A percentile compares a stretch with the other conserved stretches of the same genome.
Conservation (phyloP, 495 filamentous ascomycete genomes). For the Penicillium lividum region DNA sequence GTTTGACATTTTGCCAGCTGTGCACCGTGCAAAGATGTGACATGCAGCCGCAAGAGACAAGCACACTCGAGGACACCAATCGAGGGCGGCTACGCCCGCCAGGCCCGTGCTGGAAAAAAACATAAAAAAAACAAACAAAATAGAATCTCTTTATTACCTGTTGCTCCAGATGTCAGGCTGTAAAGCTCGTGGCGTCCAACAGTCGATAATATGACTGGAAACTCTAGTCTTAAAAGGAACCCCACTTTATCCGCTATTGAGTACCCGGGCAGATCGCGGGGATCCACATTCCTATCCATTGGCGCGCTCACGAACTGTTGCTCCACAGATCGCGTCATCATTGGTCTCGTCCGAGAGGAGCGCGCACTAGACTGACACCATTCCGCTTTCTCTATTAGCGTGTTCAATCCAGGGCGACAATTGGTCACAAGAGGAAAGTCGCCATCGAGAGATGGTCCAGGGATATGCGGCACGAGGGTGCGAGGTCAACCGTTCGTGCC, state of each 20-base stretch:
- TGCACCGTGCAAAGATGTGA: no score
- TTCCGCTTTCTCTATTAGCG: conserved; percentile 17
- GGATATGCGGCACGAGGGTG: not conserved
- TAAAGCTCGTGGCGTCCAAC: conserved; percentile 4
- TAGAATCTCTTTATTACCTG: not conserved
- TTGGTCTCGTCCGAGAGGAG: conserved; percentile 23
- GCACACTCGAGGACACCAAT: no score
- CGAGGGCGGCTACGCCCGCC: no score
- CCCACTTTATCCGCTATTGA: conserved; percentile 31
- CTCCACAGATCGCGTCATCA: conserved; percentile 21
- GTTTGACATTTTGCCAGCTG: no score
- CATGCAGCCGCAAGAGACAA: no score
- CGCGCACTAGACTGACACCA: conserved; percentile 24
- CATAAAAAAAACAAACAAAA: no score
- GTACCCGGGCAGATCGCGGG: conserved; percentile 31
- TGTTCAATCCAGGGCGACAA: conserved; percentile 15
- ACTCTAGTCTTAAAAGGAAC: not conserved
- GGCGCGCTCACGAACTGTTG: conserved; percentile 30
- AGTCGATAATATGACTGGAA: conserved; percentile 2
- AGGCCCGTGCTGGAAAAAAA: no score
- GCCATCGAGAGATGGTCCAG: not conserved
- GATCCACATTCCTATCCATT: conserved; percentile 29
- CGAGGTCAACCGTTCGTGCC: not conserved
- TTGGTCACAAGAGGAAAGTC: conserved; percentile 11
- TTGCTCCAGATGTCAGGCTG: not conserved